Evolutionary conservation across 2,329 filamentous ascomycete genomes (phyloP).

Genomic region (Nigrospora sphaerica): DNA sequence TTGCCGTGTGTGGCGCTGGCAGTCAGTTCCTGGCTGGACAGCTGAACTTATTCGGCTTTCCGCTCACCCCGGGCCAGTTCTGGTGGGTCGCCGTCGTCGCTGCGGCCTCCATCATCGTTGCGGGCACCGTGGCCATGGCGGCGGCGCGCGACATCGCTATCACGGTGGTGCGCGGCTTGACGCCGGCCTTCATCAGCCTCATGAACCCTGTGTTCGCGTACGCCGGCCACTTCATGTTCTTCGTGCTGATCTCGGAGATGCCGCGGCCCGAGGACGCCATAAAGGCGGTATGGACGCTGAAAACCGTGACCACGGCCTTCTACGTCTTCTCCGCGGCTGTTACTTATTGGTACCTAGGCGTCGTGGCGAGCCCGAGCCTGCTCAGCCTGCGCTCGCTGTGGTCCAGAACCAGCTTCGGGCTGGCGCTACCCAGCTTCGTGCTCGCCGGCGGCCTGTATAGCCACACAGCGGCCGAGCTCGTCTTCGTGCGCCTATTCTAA

Average conservation of each 20-base stretch:
- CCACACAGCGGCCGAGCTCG: slow-evolving; percentile 43
- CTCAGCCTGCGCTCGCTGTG: slow-evolving; percentile 35
- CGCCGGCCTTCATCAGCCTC: slow-evolving; percentile 35
- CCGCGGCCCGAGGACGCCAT: slow-evolving; percentile 40
- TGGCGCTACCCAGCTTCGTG: slow-evolving; percentile 42
- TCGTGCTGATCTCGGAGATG: slow-evolving; percentile 47
- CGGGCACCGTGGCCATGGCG: slow-evolving; percentile 42
- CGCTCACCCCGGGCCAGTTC: slow-evolving; percentile 41
- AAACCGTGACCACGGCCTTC: slow-evolving; percentile 40
- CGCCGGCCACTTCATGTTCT: slow-evolving; percentile 48
- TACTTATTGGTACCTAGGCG: slow-evolving; percentile 41
- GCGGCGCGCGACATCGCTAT: slow-evolving; percentile 37
- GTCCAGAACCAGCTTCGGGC: slow-evolving; percentile 42
- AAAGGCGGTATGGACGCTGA: slow-evolving; percentile 42
- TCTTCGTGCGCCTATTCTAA: slow-evolving; percentile 42
- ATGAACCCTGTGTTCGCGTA: slow-evolving; percentile 47
- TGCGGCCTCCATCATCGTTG: slow-evolving; percentile 38
- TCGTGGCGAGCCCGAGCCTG: slow-evolving; percentile 39
- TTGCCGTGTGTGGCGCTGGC: slow-evolving; percentile 43
- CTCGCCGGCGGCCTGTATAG: slow-evolving; percentile 41
- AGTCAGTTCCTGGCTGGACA: slow-evolving; percentile 44
- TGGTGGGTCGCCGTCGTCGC: slow-evolving; percentile 37
- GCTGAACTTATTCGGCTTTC: slow-evolving; percentile 39
- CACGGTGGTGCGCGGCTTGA: slow-evolving; percentile 29
- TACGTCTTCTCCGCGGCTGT: slow-evolving; percentile 44